Evolutionary conservation across 2,329 filamentous ascomycete genomes (phyloP).

Genomic region (Monosporascus sp.): DNA sequence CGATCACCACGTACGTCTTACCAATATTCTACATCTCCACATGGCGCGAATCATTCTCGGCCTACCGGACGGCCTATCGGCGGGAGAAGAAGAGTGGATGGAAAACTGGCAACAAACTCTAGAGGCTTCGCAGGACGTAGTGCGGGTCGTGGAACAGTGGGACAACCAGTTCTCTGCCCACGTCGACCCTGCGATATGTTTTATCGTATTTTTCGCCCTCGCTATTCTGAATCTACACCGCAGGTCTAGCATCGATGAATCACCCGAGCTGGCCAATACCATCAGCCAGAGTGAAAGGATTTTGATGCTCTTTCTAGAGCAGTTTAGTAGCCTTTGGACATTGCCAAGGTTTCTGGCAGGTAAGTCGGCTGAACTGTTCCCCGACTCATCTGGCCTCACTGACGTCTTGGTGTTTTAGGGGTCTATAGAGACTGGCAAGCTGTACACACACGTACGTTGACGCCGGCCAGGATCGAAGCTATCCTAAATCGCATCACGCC

Average conservation of each 20-base stretch:
- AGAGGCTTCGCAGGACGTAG: constrained; percentile 27
- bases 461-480: constrained; percentile 10
- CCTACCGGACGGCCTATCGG: constrained; percentile 9
- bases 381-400: not conserved
- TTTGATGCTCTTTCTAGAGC: constrained; percentile 17
- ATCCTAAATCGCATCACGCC: constrained; percentile 14
- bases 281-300: constrained; percentile 10
- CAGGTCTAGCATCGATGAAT: constrained; percentile 6
- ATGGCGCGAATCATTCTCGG: constrained; percentile 16
- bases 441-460: constrained; percentile 1
- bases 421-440: constrained; percentile 1
- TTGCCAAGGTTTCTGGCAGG: constrained; percentile 16
- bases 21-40: constrained; percentile 21
- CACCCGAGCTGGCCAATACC: not conserved
- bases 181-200: constrained; percentile 30
- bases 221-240: constrained; percentile 26
- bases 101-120: constrained; percentile 24
- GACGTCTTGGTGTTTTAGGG: constrained; percentile 3
- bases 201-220: constrained; percentile 26
- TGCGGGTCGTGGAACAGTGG: constrained; percentile 26
- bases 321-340: constrained; percentile 19
- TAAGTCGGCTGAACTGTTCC: constrained; percentile 3
- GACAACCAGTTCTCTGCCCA: constrained; percentile 22
- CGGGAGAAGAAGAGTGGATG: constrained; percentile 17
- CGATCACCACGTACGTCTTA: constrained; percentile 22